Conservation (phyloP, 257 asterid genomes). For the Solanum gracilifrons region DNA sequence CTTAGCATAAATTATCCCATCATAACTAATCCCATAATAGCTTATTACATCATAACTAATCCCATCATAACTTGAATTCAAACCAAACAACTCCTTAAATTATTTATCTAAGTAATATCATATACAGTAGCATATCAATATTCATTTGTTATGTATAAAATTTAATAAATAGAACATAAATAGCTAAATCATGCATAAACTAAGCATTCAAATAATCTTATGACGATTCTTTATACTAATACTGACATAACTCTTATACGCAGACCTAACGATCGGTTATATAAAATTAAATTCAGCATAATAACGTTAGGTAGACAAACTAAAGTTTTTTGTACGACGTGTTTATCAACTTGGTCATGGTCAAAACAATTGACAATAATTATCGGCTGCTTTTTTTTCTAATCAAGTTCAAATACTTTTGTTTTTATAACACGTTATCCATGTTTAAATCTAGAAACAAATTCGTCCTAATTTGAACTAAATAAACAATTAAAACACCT, state of each 20-base stretch:
- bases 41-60: no score
- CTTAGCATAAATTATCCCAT: no score
- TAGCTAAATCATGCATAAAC: no score
- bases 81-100: no score
- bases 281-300: not conserved
- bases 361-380: not conserved
- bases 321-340: not conserved
- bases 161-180: no score
- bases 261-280: not conserved
- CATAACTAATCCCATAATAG: no score
- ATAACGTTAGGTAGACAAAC: not conserved
- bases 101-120: not conserved
- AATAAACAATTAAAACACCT: not conserved
- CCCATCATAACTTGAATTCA: no score
- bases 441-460: not conserved
- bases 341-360: not conserved
- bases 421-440: not conserved
- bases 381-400: not conserved
- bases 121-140: fast-evolving
- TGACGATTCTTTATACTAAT: no score
- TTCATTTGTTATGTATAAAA: no score
- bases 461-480: not conserved
- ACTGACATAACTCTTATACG: not conserved
- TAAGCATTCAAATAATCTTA: no score
- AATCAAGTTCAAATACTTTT: not conserved